Evolutionary conservation across 208 protist genomes (phyloP).

Genomic region (Acanthamoeba sp.): DNA sequence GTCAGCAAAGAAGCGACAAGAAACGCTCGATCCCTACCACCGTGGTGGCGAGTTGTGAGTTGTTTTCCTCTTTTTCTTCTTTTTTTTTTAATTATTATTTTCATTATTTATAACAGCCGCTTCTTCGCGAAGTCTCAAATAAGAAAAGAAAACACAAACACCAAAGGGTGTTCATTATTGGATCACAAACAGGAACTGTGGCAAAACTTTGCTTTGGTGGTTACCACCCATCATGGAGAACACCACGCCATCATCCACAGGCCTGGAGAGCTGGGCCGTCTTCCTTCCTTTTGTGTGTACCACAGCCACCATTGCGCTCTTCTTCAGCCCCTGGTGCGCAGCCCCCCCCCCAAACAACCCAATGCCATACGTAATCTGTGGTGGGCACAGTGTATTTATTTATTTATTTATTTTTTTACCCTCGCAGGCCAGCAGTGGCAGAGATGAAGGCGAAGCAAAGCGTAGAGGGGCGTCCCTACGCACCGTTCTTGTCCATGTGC

Average conservation of each 20-base stretch:
- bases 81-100: not conserved
- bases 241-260: not conserved
- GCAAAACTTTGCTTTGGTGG: too few species aligned
- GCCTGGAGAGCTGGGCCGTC: slow-evolving; percentile 1
- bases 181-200: too few species aligned
- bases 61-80: not conserved
- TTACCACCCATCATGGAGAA: not conserved
- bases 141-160: too few species aligned
- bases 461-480: not conserved
- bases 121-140: too few species aligned
- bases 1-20: not conserved
- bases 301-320: not conserved
- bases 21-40: not conserved
- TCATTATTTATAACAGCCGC: not conserved
- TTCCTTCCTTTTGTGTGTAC: slow-evolving; percentile 10
- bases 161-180: too few species aligned
- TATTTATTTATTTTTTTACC: not conserved
- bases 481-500: slow-evolving; percentile 36
- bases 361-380: too few species aligned
- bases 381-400: not conserved
- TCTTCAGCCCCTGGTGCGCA: slow-evolving; percentile 5
- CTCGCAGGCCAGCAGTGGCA: not conserved
- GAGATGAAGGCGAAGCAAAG: slow-evolving; percentile 36
- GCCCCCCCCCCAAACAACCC: not conserved
- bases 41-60: not conserved